Base-by-base conservation (phyloP, 2,329 filamentous ascomycete species). In the Canariomyces notabilis region DNA sequence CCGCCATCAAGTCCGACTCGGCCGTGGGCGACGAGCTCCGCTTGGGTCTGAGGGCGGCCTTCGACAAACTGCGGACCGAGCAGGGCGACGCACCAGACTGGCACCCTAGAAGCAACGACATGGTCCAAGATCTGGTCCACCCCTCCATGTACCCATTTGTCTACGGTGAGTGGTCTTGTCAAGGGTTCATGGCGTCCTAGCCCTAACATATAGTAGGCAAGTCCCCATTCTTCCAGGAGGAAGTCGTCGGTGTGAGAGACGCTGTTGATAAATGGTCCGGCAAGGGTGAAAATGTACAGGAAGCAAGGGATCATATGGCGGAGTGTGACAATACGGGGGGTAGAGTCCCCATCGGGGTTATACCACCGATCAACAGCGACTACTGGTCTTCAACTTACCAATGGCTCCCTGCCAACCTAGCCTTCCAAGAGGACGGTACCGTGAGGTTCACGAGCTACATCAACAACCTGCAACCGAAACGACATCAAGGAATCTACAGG, bases 141-240 rank as follows among this genome's bases (percentile, higher is more conserved):
- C 77, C 79, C 5, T 82, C 76, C 2, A 64, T 82, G 46, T 82
- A 74, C 50, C 77, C 78, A 0, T 61, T 83, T 0, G 62, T 77
- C 1, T 77, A 74, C 48, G 59, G 59, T 42, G 43, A 6, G 36
- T 45, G 1, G 16, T 2, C 6, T 9, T 26, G 12, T 6, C 7
- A 9, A 11, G 2, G 1, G 2, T 22, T 14, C n/a, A 4, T 14
- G 16, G 11, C 32, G 3, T 22, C 18, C 29, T 11, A 4, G 5
- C 1, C 19, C 18, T 39, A 5, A 32, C 12, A 11, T 5, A 29
- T 15, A 7, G 8, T 12, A 50, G 48, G 31, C 18, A 31, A 44
- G 12, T 40, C 43, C 20, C 40, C 15, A n/a, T 64, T 74, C 4
- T 55, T 74, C 31, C 36, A 48, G 1, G 58, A 64, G 0, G 62